Conservation (phyloP, 1,139 yeast genomes). For the Candida sojae region DNA sequence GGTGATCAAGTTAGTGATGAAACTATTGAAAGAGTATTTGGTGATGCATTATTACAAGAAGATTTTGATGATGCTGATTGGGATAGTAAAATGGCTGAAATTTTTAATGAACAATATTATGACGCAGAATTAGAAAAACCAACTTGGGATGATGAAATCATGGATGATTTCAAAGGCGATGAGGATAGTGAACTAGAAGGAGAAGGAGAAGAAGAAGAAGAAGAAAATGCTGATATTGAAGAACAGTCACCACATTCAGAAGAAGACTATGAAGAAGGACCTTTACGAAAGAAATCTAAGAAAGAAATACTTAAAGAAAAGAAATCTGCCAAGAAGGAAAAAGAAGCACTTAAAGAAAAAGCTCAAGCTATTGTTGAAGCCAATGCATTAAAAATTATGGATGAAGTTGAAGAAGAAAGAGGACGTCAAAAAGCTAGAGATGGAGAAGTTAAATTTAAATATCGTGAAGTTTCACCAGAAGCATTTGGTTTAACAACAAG, state of each 20-base stretch:
- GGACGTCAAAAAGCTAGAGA: constrained; percentile 43
- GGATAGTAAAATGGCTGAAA: constrained; percentile 84
- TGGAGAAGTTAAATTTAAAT: constrained; percentile 62
- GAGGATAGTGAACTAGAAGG: constrained; percentile 41
- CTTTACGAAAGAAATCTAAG: constrained; percentile 42
- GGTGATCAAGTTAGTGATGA: constrained; percentile 75
- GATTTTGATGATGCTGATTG: constrained; percentile 92
- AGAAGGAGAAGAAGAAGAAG: constrained; percentile 17
- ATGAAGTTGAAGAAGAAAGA: constrained; percentile 67
- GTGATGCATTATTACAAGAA: constrained; percentile 74
- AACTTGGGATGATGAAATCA: constrained; percentile 35
- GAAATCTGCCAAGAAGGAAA: constrained; percentile 62
- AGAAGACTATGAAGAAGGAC: constrained; percentile 23
- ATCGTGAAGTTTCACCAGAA: constrained; percentile 95
- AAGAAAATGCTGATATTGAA: constrained; percentile 18
- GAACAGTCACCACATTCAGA: constrained; percentile 39
- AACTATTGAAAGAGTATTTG: constrained; percentile 62
- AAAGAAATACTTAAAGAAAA: constrained; percentile 56
- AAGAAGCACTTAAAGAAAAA: constrained; percentile 57
- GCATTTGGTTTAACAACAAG: constrained; percentile 82
- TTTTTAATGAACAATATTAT: constrained; percentile 83
- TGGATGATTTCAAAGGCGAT: constrained; percentile 32
- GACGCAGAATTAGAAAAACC: constrained; percentile 52
- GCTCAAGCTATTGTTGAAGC: constrained; percentile 73
- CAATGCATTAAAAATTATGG: constrained; percentile 45